phyloP scores from a whole-genome alignment of 306 rosid species.

The Trichosanthes cucumerina region DNA sequence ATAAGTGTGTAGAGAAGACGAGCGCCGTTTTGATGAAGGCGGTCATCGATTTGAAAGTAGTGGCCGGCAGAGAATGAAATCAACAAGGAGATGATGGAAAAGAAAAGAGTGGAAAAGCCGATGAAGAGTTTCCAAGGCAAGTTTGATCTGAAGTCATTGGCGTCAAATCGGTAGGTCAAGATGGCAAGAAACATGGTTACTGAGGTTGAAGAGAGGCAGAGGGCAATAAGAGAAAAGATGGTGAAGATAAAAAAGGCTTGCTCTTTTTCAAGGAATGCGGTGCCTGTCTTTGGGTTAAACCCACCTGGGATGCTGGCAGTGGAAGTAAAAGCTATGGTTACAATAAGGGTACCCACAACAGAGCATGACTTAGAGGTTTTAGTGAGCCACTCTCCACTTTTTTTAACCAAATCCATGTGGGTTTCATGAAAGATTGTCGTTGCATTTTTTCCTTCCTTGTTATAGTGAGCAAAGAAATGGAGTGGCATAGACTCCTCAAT shows the following conservation, averaged over 20 bases:
- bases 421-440: conserved; percentile 15
- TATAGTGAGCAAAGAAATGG: conserved; percentile 8
- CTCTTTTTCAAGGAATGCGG: neutral
- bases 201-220: conserved; percentile 40
- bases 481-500: conserved; percentile 19
- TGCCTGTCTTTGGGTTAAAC: neutral
- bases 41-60: conserved; percentile 22
- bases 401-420: neutral
- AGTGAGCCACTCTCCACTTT: conserved; percentile 19
- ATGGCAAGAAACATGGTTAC: conserved; percentile 44
- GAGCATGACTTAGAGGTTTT: conserved; percentile 34
- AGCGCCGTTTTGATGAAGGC: neutral
- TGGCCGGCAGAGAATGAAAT: conserved; percentile 36
- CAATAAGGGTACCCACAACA: conserved; percentile 22
- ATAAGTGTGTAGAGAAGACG: conserved; percentile 18
- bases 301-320: conserved; percentile 4
- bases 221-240: conserved; percentile 23
- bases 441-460: neutral
- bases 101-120: conserved; percentile 33
- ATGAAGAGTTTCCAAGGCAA: conserved; percentile 31
- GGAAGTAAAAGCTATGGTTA: conserved; percentile 24
- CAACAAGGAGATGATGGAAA: conserved; percentile 33
- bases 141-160: conserved; percentile 17
- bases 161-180: conserved; percentile 26
- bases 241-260: conserved; percentile 24